These are phyloP conservation scores for Psophocarpus tetragonolobus DNA, from an alignment of 306 rosid genomes.

Conservation along the genomic window DNA sequence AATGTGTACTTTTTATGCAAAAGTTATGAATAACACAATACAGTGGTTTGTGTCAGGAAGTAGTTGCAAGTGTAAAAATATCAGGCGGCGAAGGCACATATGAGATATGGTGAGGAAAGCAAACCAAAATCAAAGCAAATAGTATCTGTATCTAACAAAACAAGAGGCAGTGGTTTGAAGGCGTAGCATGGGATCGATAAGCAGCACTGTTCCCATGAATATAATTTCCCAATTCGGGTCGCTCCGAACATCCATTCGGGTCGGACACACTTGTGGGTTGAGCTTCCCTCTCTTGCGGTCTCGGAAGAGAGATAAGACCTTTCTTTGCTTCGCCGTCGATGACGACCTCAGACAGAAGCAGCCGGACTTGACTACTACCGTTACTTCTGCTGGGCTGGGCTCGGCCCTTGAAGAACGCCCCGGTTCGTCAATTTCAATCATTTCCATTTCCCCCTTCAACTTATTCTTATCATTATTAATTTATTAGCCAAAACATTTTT, in stretches of 20 bases:
- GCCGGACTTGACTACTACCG: constrained; percentile 41
- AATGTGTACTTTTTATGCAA: neutral
- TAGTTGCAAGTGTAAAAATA: neutral
- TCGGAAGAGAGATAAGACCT: constrained; percentile 22
- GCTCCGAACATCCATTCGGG: constrained; percentile 42
- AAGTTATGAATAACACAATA: neutral
- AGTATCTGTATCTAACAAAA: constrained; percentile 4
- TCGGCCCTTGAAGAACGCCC: constrained; percentile 74
- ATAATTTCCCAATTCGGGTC: constrained; percentile 47
- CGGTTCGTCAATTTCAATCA: constrained; percentile 27
- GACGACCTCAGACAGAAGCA: constrained; percentile 64
- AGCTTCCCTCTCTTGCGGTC: constrained; percentile 26
- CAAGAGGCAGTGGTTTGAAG: constrained; percentile 38
- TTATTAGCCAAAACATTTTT: neutral
- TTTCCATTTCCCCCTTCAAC: neutral
- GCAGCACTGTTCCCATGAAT: constrained; percentile 48
- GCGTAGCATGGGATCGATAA: constrained; percentile 71
- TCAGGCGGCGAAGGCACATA: neutral
- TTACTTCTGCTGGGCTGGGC: constrained; percentile 46
- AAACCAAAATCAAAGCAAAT: neutral
- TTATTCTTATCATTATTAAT: neutral
- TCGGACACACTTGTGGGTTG: constrained; percentile 32
- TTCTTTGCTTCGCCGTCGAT: constrained; percentile 71
- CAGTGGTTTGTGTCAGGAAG: neutral
- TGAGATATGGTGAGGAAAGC: too few species aligned